Evolutionary conservation across 2,329 filamentous ascomycete genomes (phyloP).

Genomic region (Coniochaeta ligniaria): DNA sequence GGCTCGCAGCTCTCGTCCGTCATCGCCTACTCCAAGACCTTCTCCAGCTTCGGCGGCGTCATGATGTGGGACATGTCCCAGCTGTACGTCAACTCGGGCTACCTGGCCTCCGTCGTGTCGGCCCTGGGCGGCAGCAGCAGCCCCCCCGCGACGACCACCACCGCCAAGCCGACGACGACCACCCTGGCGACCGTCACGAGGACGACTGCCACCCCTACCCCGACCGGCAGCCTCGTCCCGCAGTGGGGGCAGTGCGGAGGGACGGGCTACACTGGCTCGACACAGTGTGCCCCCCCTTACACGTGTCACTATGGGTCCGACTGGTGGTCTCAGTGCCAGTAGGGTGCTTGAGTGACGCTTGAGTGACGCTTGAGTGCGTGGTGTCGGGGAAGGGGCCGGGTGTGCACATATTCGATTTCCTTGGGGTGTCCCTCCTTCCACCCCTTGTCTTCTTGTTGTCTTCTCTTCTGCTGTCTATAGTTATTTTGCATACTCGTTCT

Average conservation of each 20-base stretch:
- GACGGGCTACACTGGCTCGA: slow-evolving; percentile 18
- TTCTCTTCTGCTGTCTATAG: slow-evolving; percentile 1
- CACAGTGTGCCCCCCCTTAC: slow-evolving; percentile 16
- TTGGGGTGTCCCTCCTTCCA: neutral
- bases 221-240: slow-evolving; percentile 1
- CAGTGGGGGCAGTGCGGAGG: slow-evolving; percentile 23
- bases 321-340: slow-evolving; percentile 19
- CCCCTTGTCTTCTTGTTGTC: neutral
- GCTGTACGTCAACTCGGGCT: slow-evolving; percentile 50
- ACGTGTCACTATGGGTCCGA: slow-evolving; percentile 11
- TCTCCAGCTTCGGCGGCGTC: slow-evolving; percentile 55
- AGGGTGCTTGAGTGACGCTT: slow-evolving; percentile 1
- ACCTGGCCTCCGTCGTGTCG: slow-evolving; percentile 36
- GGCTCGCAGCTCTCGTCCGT: slow-evolving; percentile 38
- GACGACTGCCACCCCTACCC: neutral
- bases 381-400: neutral
- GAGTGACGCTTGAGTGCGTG: too few relatives aligned
- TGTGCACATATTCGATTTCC: neutral
- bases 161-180: slow-evolving; percentile 5
- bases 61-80: slow-evolving; percentile 66
- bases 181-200: slow-evolving; percentile 1
- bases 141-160: slow-evolving; percentile 1
- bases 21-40: slow-evolving; percentile 46
- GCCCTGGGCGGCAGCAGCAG: slow-evolving; percentile 17
- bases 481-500: neutral